These are phyloP conservation scores for Parastagonospora nodorum DNA, from an alignment of 2,329 filamentous ascomycete genomes.

Conservation along the genomic window DNA sequence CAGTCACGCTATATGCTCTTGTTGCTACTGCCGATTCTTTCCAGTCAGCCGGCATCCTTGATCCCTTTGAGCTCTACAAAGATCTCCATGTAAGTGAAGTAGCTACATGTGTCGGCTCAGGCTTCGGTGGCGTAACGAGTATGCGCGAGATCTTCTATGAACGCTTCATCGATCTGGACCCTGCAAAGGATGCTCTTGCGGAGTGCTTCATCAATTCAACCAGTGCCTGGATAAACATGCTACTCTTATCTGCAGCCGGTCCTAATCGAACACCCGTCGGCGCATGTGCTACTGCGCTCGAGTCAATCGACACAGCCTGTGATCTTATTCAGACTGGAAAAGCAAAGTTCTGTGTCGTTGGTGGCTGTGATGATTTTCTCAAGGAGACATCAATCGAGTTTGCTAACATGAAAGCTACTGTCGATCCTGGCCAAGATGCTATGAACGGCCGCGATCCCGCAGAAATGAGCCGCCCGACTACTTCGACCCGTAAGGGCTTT, in stretches of 20 bases:
- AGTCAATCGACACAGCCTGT: slow-evolving; percentile 96
- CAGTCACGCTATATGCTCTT: slow-evolving; percentile 91
- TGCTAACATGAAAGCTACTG: slow-evolving; percentile 99
- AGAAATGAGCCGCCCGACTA: slow-evolving; percentile 98
- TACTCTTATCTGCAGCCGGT: slow-evolving; percentile 93
- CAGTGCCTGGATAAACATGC: slow-evolving; percentile 99
- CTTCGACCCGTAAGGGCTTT: slow-evolving; percentile 95
- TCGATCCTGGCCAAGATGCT: slow-evolving; percentile 96
- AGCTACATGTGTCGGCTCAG: slow-evolving; percentile 96
- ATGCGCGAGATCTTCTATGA: slow-evolving; percentile 98
- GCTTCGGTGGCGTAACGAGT: slow-evolving; percentile 92
- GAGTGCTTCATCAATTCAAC: slow-evolving; percentile 99
- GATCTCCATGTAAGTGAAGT: slow-evolving; percentile 98
- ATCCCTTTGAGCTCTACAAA: slow-evolving; percentile 99
- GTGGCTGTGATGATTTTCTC: slow-evolving; percentile 98
- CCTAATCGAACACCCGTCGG: slow-evolving; percentile 98
- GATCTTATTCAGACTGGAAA: slow-evolving; percentile 99
- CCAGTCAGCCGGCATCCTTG: slow-evolving; percentile 90
- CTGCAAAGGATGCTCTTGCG: slow-evolving; percentile 98
- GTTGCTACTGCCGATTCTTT: slow-evolving; percentile 92
- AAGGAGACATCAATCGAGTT: slow-evolving; percentile 99
- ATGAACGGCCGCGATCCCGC: slow-evolving; percentile 90
- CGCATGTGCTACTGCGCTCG: slow-evolving; percentile 94
- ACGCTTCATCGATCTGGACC: slow-evolving; percentile 91
- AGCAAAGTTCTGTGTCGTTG: slow-evolving; percentile 94